Evolutionary conservation across 495 filamentous ascomycete species (phyloP), one percentile per base, ranked within the genome.

Genomic region (Amniculicola lignicola): DNA sequence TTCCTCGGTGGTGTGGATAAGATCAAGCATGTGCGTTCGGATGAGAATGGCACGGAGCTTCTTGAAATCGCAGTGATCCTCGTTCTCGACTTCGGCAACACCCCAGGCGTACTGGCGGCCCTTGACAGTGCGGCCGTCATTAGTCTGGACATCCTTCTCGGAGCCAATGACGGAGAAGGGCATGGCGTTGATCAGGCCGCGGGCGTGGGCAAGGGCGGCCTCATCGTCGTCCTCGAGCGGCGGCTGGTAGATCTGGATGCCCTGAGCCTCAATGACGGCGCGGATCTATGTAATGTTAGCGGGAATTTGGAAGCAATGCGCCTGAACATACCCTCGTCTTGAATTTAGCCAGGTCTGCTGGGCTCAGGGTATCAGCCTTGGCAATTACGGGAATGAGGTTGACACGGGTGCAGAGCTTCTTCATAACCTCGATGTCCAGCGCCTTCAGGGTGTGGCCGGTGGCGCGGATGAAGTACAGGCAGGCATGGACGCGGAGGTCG

Each of bases 61-160:
- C 87, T 98, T 98, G 77, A 98, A 98, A 76, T 98, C 93, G 74
- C 93, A 98, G 83, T 98, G 93, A 58, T 97, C 93, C 72, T 98
- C 93, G 72, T 98, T 97, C 82, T 98, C 93, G 45, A 98, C 93
- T 72, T 98, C 93, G 51, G 94, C 93, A 59, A 97, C 93, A 77
- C 93, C 93, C 93, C 93, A 98, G 46, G 90, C 88, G 72, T 98
- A 98, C 74, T 97, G 93, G 46, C 93, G 93, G 61, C 93, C 93
- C 81, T 97, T 98, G 66, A 97, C 88, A 58, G 95, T 92, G 69
- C 91, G 90, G 60, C 87, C 87, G 70, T 98, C 93, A 67, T 81
- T 81, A 35, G 90, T 95, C 83, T 95, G 95, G 57, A 98, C 93
- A 63, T 98, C 93, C 77, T 96, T 96, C 82, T 98, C 93, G 24